Base-by-base conservation (phyloP, 805 yeast species). In the Sugiyamaella valdiviana region DNA sequence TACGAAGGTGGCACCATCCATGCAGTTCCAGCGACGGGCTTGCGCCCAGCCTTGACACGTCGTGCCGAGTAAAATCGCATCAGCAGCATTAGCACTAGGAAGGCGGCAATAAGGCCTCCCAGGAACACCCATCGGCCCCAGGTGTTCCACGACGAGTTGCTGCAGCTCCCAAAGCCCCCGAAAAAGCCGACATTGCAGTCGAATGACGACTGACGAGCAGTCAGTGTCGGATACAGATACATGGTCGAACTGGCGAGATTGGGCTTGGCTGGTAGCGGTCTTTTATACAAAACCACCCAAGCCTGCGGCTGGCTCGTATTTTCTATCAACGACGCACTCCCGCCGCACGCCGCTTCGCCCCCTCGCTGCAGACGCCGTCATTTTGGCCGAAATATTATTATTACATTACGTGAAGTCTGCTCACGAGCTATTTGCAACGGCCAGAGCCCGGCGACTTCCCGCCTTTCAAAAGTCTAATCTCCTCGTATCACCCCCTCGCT, bases 1-100 rank as follows among this genome's bases (percentile, higher is more conserved):
- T 86, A 86, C 9, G 82, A 72, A 0, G 95, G 95, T 5, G 96
- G 96, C 0, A 93, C 83, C 70, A 88, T 78, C 95, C 95, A 85
- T 9, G 85, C 77, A 0, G 93, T 85, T 7, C 91, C 91, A 51
- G 77, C 69, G 1, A 86, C 70, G 0, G 95, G 95, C 22, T 67
- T 70, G 52, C 70, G 67, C 39, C 78, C 77, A 2, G 48, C 51
- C 7, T 54, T 49, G 3, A 63, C 65, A 32, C 64, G 52, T n/a
- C 54, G 38, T 5, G 55, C 38, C 12, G 64, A 56, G 40, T 54
- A 52, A 20, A 52, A 42, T 17, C 67, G 57, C 4, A 54, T 42
- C 22, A 57, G 41, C 29, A 63, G 51, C n/a, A 65, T 39, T 22
- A 49, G 20, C 6, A 58, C 16, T 23, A 58, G 29, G 19, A 62